These are phyloP conservation scores for Hyaloscypha variabilis DNA, from an alignment of 495 filamentous ascomycete genomes.

Conservation along the genomic window DNA sequence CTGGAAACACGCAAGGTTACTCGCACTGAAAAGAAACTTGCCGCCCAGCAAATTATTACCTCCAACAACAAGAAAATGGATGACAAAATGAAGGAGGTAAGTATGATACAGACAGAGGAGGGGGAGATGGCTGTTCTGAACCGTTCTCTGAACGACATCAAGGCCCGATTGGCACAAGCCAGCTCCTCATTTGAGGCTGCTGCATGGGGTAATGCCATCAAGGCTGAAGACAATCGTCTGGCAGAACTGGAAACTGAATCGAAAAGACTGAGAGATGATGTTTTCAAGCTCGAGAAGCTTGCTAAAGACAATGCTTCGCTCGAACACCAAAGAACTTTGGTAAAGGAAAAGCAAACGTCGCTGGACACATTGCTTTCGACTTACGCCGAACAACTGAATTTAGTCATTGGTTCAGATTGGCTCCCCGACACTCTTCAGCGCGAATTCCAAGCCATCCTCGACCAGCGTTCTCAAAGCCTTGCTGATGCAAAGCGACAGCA, in stretches of 20 bases:
- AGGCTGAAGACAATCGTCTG: slow-evolving; percentile 61
- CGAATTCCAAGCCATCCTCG: slow-evolving; percentile 67
- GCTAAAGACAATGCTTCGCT: slow-evolving; percentile 79
- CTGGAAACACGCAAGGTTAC: slow-evolving; percentile 69
- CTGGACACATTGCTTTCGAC: slow-evolving; percentile 76
- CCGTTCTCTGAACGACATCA: slow-evolving; percentile 69
- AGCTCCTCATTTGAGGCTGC: slow-evolving; percentile 61
- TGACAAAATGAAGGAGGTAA: slow-evolving; percentile 64
- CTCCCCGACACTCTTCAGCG: slow-evolving; percentile 67
- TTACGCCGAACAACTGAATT: slow-evolving; percentile 68
- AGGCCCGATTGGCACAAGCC: slow-evolving; percentile 59
- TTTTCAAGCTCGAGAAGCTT: slow-evolving; percentile 76
- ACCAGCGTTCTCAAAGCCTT: slow-evolving; percentile 52
- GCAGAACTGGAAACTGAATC: slow-evolving; percentile 68
- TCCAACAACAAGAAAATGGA: slow-evolving; percentile 68
- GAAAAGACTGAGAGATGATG: slow-evolving; percentile 69
- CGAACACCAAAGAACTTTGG: slow-evolving; percentile 74
- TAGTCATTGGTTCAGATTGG: slow-evolving; percentile 67
- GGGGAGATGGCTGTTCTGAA: slow-evolving; percentile 76
- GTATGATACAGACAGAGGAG: slow-evolving; percentile 78
- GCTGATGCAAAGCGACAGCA: slow-evolving; percentile 66
- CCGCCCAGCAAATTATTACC: slow-evolving; percentile 67
- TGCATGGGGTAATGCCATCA: slow-evolving; percentile 70
- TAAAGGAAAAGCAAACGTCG: slow-evolving; percentile 68
- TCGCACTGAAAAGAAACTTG: slow-evolving; percentile 69